A percentile compares a stretch with the other conserved stretches of the same genome.
phyloP scores from a whole-genome alignment of 1,139 yeast species.

The Candida frijolesensis region DNA sequence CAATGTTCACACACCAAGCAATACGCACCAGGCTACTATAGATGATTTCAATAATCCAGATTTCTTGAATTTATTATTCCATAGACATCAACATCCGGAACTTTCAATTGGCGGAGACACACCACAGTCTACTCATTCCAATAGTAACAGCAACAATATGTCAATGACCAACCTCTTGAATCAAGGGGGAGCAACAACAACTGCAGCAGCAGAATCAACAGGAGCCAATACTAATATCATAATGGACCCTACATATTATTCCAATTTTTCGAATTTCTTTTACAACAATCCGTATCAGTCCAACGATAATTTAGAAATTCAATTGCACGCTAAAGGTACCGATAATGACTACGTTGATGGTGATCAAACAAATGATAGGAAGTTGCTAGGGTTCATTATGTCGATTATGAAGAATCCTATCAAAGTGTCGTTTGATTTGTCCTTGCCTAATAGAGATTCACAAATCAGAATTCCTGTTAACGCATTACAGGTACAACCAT shows the following conservation, averaged over 20 bases:
- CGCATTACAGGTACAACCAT: slow-evolving; percentile 64
- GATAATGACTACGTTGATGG: slow-evolving; percentile 42
- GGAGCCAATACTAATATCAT: slow-evolving; percentile 8
- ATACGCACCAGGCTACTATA: slow-evolving; percentile 5
- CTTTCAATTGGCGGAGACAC: slow-evolving; percentile 10
- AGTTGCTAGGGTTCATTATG: slow-evolving; percentile 50
- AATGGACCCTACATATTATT: slow-evolving; percentile 43
- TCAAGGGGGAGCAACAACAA: slow-evolving; percentile 18
- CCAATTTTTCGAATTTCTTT: slow-evolving; percentile 44
- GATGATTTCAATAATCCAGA: slow-evolving; percentile 20
- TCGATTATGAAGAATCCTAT: slow-evolving; percentile 47
- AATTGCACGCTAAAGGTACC: slow-evolving; percentile 38
- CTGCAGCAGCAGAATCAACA: slow-evolving; percentile 2
- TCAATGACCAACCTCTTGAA: slow-evolving; percentile 25
- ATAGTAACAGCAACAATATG: slow-evolving; percentile 18
- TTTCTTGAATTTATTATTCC: slow-evolving; percentile 55
- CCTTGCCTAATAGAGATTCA: slow-evolving; percentile 20
- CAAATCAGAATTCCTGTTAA: slow-evolving; percentile 55
- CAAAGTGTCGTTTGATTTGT: slow-evolving; percentile 40
- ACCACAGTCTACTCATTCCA: slow-evolving; percentile 10
- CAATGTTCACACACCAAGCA: slow-evolving; percentile 10
- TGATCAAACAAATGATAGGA: slow-evolving; percentile 33
- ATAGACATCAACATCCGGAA: slow-evolving; percentile 32
- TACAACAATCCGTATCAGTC: slow-evolving; percentile 46
- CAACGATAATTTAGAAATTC: slow-evolving; percentile 47